A percentile compares a stretch with the other conserved stretches of the same genome.
Evolutionary conservation across 1,284 basidiomycete species (phyloP).

Genomic region (Heterobasidion parviporum): DNA sequence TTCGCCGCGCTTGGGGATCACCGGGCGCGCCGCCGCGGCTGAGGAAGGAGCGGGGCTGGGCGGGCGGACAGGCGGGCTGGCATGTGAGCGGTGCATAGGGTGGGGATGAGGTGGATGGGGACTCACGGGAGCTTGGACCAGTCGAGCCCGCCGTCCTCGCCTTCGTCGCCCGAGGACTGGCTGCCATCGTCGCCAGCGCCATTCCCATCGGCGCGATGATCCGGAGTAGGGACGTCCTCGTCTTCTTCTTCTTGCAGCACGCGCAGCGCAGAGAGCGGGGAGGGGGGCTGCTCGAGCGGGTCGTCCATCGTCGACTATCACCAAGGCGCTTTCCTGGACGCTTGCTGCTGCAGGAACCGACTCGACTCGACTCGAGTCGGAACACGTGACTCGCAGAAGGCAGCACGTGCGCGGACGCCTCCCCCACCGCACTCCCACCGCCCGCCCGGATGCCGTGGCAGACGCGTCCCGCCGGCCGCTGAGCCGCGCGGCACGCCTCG

Average conservation of each 20-base stretch:
- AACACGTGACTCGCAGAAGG: too few relatives aligned
- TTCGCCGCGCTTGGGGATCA: conserved; percentile 88
- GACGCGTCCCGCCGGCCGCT: too few relatives aligned
- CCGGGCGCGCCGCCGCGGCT: conserved; percentile 24
- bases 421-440: too few relatives aligned
- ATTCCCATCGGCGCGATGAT: neutral
- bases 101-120: neutral
- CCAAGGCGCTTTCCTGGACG: neutral
- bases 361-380: too few relatives aligned
- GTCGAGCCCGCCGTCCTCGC: conserved; percentile 40
- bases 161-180: conserved; percentile 43
- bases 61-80: neutral
- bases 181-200: conserved; percentile 32
- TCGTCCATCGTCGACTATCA: neutral
- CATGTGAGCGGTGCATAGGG: neutral
- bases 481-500: too few relatives aligned
- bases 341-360: neutral
- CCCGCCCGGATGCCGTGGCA: too few relatives aligned
- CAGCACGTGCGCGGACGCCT: too few relatives aligned
- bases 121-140: conserved; percentile 49
- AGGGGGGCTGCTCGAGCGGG: neutral
- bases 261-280: neutral
- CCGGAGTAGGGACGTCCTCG: too few relatives aligned
- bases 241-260: neutral
- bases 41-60: neutral